Evolutionary conservation across 306 rosid species (phyloP), one percentile per base, ranked within the genome.

Genomic region (Vigna mungo): DNA sequence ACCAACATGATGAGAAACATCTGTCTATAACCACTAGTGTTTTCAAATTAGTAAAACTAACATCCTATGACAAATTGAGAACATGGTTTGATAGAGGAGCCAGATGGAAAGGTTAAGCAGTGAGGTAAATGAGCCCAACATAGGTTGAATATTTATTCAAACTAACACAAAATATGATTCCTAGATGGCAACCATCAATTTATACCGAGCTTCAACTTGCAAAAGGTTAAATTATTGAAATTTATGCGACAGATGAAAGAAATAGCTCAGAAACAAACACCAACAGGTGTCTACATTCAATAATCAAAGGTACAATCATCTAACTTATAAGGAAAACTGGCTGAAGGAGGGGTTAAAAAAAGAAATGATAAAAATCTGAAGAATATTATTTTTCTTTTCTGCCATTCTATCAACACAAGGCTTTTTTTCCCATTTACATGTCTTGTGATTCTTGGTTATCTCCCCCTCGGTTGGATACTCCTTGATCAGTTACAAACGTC

Each of bases 401-500:
- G 79, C 39, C 65, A 75, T 59, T 82, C 46, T 85, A 82, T 75
- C 63, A 76, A 61, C 66, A 80, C 44, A 82, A 71, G 20, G 18
- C 62, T 76, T 75, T 51, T 66, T 27, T 59, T n/a, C 37, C 74
- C 68, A 63, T 88, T 85, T 77, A 88, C 86, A 85, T 54, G 76
- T 88, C 96, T 39, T 51, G 85, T 74, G 81, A 71, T 16, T 84
- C 94, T 15, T 66, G 71, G 17, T 72, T 84, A 60, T 81, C 89
- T 5, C 88, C 90, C 49, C 87, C 85, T 75, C 80, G 58, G 55
- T 80, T 84, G 58, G 92, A 70, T 53, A 86, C 84, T 83, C 91
- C 96, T 78, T 92, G 97, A 69, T 94, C 96, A 18, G 51, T 71
- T 79, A 95, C 97, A 81, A 85, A 72, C 61, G 99, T 95, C 76